phyloP scores from a whole-genome alignment of 164 flowering plant genomes.

The Taxillus chinensis region DNA sequence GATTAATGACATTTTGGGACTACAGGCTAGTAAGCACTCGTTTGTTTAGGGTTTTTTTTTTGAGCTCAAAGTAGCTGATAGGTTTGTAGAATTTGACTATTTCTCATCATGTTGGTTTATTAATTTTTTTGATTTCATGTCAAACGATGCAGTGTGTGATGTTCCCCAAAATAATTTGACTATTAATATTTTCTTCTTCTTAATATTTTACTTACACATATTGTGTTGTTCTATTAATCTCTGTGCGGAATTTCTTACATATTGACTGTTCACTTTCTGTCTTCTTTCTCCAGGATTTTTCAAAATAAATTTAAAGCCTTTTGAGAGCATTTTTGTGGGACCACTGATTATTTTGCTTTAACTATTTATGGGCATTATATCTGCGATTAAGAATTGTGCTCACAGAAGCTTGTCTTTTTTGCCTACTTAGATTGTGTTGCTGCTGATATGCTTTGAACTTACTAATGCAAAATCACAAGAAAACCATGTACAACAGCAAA shows the following conservation, averaged over 20 bases:
- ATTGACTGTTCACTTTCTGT: too few species aligned
- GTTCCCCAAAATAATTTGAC: too few species aligned
- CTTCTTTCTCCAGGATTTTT: too few species aligned
- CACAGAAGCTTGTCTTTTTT: not conserved
- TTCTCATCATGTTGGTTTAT: not conserved
- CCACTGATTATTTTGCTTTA: not conserved
- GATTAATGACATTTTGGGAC: too few species aligned
- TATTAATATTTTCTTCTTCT: too few species aligned
- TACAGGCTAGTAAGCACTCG: too few species aligned
- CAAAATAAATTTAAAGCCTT: too few species aligned
- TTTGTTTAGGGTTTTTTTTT: not conserved
- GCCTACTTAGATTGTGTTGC: conserved; percentile 39
- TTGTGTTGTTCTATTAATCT: too few species aligned
- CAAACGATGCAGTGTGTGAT: too few species aligned
- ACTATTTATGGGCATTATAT: not conserved
- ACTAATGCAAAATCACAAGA: conserved; percentile 25
- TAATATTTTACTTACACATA: too few species aligned
- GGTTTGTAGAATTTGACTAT: not conserved
- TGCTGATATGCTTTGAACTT: conserved; percentile 33
- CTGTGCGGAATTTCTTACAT: too few species aligned
- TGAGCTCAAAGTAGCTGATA: not conserved
- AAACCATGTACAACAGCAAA: conserved; percentile 20
- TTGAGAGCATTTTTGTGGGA: not conserved
- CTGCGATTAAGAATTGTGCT: not conserved
- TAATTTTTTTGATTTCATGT: too few species aligned